Percentiles rank a stretch among this genome's conserved stretches.
These are phyloP conservation scores for Peribolospora kevripleyi DNA, from an alignment of 768 basidiomycete genomes.

Conservation along the genomic window DNA sequence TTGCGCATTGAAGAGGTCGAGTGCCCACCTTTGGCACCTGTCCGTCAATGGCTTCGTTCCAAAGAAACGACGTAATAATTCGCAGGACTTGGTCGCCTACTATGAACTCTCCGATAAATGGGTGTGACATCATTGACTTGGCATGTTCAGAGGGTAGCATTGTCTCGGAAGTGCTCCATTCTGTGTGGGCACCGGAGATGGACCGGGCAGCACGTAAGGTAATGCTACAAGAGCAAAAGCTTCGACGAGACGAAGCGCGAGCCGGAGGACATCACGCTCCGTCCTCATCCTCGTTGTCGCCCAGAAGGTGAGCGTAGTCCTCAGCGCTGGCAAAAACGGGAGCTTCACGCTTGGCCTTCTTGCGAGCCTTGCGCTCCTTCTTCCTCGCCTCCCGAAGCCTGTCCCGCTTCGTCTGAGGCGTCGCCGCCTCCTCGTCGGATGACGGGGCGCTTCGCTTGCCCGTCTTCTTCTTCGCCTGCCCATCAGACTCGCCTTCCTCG, in stretches of 20 bases:
- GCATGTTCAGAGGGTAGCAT: too few species aligned
- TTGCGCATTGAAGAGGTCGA: too few species aligned
- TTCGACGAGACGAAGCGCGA: neutral
- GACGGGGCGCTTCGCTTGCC: neutral
- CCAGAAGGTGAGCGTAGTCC: conserved; percentile 12
- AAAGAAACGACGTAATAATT: too few species aligned
- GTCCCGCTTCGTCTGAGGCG: neutral
- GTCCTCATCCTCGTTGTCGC: conserved; percentile 8
- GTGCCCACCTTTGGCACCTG: too few species aligned
- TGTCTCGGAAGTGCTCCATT: too few species aligned
- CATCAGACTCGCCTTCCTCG: neutral
- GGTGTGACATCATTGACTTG: too few species aligned
- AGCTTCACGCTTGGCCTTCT: conserved; percentile 11
- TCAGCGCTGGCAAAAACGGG: conserved; percentile 14
- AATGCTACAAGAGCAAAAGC: neutral
- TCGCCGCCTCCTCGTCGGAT: neutral
- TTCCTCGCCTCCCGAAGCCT: neutral
- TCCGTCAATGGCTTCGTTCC: too few species aligned
- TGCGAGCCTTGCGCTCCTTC: conserved; percentile 5
- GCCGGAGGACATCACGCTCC: neutral
- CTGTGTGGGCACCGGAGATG: too few species aligned
- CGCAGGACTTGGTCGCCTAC: too few species aligned
- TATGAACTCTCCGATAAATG: too few species aligned
- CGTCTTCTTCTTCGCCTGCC: neutral
- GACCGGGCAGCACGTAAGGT: too few species aligned